These are phyloP conservation scores for Fusarium sp. DNA, from an alignment of 2,329 filamentous ascomycete species.

Conservation along the genomic window DNA sequence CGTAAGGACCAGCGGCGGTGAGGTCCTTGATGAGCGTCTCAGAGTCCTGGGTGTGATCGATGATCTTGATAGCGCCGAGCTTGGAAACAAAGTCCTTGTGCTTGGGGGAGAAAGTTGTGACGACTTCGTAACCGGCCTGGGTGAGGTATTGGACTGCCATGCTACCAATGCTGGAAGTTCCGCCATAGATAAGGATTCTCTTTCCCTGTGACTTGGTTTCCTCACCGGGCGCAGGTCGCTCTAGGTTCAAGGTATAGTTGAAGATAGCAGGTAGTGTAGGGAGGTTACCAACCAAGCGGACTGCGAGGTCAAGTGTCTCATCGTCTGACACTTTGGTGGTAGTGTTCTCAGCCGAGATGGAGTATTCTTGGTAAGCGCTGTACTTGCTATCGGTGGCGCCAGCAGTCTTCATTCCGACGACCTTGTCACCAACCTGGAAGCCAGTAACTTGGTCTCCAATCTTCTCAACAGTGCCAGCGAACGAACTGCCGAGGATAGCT, in stretches of 20 bases:
- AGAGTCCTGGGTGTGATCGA: conserved; percentile 15
- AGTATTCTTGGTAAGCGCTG: conserved; percentile 33
- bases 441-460: conserved; percentile 15
- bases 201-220: conserved; percentile 19
- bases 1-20: conserved; percentile 21
- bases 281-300: conserved; percentile 35
- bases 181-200: conserved; percentile 31
- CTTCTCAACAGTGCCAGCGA: conserved; percentile 31
- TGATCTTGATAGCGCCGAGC: conserved; percentile 23
- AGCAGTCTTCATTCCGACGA: conserved; percentile 34
- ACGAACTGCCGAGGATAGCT: conserved; percentile 31
- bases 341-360: conserved; percentile 11
- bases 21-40: conserved; percentile 19
- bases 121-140: conserved; percentile 36
- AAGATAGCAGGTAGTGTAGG: conserved; percentile 36
- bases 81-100: conserved; percentile 29
- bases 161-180: conserved; percentile 37
- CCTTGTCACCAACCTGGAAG: conserved; percentile 35
- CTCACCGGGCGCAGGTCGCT: conserved; percentile 15
- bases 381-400: conserved; percentile 35
- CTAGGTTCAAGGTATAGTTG: conserved; percentile 27
- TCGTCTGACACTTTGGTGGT: conserved; percentile 28
- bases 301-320: conserved; percentile 24
- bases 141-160: conserved; percentile 33
- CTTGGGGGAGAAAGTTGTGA: conserved; percentile 37